Percentiles rank a stretch among this genome's conserved stretches.
These are phyloP conservation scores for Pyrus betulifolia DNA, from an alignment of 306 rosid species.

Conservation along the genomic window DNA sequence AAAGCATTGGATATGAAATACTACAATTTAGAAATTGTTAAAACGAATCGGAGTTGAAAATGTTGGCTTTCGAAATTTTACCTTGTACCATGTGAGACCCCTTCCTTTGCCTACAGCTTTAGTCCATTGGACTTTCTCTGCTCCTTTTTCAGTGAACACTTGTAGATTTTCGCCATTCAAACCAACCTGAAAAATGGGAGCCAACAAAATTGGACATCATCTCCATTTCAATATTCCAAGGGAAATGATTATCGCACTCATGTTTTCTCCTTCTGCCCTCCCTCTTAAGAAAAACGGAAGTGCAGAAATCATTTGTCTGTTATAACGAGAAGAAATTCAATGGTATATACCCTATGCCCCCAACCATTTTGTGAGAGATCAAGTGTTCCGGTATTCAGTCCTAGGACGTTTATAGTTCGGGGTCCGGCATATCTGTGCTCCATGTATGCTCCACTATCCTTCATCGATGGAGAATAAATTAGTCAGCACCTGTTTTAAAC, in stretches of 20 bases:
- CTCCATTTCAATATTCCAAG: neutral
- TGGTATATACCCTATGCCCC: slow-evolving; percentile 51
- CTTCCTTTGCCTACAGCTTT: slow-evolving; percentile 11
- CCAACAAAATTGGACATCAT: neutral
- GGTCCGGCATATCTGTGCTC: slow-evolving; percentile 84
- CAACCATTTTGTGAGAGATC: slow-evolving; percentile 50
- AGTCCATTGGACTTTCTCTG: slow-evolving; percentile 37
- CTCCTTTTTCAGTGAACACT: slow-evolving; percentile 42
- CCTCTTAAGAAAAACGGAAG: neutral
- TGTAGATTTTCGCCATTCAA: slow-evolving; percentile 40
- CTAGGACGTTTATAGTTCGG: slow-evolving; percentile 35
- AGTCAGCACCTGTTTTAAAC: neutral
- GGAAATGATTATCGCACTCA: neutral
- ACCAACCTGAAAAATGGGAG: slow-evolving; percentile 40
- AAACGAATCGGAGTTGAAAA: neutral
- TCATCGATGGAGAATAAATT: slow-evolving; percentile 3
- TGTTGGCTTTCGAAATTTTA: slow-evolving; percentile 7
- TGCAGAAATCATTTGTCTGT: neutral
- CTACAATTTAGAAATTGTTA: neutral
- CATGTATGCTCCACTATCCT: slow-evolving; percentile 98
- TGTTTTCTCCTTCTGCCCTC: neutral
- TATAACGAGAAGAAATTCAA: neutral
- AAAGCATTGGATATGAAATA: neutral
- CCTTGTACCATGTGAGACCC: slow-evolving; percentile 74
- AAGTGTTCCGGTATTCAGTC: slow-evolving; percentile 51